Percentiles rank a stretch among this genome's conserved stretches.
Evolutionary conservation across 75 land plant genomes (phyloP).

Genomic region (Selaginella moellendorffii): DNA sequence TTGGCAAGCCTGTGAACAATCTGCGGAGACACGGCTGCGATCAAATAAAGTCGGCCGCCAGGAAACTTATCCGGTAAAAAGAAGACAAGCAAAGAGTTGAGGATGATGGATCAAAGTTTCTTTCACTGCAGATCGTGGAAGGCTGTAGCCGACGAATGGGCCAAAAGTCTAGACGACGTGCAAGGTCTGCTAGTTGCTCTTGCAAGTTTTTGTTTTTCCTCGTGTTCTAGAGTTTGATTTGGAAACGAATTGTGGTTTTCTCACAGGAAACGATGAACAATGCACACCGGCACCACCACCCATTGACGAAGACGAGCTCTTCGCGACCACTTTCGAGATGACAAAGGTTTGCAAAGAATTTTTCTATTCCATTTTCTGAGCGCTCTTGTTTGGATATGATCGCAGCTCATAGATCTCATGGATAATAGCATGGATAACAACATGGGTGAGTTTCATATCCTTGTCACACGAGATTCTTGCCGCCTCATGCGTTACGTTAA

Average conservation of each 20-base stretch:
- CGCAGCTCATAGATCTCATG: background rate
- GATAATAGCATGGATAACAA: background rate
- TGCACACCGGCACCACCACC: background rate
- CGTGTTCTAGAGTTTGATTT: background rate
- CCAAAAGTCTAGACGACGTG: slow-evolving; percentile 29
- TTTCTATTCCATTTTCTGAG: background rate
- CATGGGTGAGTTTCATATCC: background rate
- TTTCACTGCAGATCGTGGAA: slow-evolving; percentile 65
- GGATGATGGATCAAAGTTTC: background rate
- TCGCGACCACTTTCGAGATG: background rate
- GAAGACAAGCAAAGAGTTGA: background rate
- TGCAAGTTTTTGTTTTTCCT: background rate
- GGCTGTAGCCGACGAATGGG: slow-evolving; percentile 63
- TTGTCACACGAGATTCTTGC: background rate
- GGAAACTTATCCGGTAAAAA: slow-evolving; percentile 46
- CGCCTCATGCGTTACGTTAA: too few relatives aligned
- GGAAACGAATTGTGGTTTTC: background rate
- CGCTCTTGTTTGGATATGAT: background rate
- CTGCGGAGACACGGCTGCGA: slow-evolving; percentile 53
- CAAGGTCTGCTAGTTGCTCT: background rate
- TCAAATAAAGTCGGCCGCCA: slow-evolving; percentile 44
- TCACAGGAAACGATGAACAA: background rate
- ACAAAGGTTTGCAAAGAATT: background rate
- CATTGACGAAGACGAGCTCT: background rate
- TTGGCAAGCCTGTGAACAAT: slow-evolving; percentile 66